Percentiles rank a stretch among this genome's conserved stretches.
Conservation (phyloP, 2,329 filamentous ascomycete species). For the Cercospora sp. region DNA sequence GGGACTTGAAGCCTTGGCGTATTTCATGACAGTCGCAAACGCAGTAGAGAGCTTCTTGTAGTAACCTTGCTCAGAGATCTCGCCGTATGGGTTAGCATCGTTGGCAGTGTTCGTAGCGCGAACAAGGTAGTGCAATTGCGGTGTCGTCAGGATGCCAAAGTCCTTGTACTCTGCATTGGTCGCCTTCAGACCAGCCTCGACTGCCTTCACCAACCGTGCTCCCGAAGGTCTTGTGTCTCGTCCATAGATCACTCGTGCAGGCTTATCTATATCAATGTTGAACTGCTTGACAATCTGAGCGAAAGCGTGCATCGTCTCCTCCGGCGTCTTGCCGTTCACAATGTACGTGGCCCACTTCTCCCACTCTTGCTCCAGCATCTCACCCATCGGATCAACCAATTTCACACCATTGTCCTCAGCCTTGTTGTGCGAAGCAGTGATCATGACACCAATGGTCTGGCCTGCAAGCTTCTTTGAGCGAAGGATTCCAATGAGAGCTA, state of each 20-base stretch:
- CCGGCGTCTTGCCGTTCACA: constrained; percentile 77
- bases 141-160: constrained; percentile 89
- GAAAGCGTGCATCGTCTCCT: constrained; percentile 74
- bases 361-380: constrained; percentile 95
- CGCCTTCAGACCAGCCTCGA: constrained; percentile 76
- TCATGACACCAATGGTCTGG: constrained; percentile 94
- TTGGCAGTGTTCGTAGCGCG: constrained; percentile 91
- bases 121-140: constrained; percentile 96
- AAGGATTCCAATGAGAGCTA: constrained; percentile 83
- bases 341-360: constrained; percentile 84
- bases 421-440: constrained; percentile 91
- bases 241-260: constrained; percentile 82
- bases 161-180: constrained; percentile 74
- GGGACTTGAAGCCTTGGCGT: constrained; percentile 69
- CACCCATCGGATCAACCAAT: constrained; percentile 94
- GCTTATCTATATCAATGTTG: constrained; percentile 67
- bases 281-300: constrained; percentile 71
- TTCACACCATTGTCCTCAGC: constrained; percentile 90
- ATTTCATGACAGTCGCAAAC: constrained; percentile 79
- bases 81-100: constrained; percentile 82
- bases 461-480: constrained; percentile 87
- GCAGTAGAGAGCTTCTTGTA: constrained; percentile 88
- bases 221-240: constrained; percentile 93
- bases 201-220: constrained; percentile 74
- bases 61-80: constrained; percentile 86